phyloP scores from a whole-genome alignment of 129 eudicot species.

The Ambrosia trifida region DNA sequence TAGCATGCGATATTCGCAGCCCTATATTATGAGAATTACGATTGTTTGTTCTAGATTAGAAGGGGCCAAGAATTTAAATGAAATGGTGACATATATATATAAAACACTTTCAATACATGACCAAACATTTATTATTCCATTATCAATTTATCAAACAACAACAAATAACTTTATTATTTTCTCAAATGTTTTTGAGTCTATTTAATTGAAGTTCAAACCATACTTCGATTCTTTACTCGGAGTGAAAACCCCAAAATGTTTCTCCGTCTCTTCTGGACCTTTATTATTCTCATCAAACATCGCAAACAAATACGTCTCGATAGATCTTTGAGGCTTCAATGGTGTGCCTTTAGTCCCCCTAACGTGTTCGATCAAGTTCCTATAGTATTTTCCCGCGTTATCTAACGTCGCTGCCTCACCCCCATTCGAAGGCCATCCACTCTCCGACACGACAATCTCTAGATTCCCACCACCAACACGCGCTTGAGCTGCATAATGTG shows the following conservation, averaged over 20 bases:
- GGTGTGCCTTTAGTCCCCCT: constrained; percentile 29
- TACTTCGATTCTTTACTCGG: constrained; percentile 31
- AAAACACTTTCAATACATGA: background rate
- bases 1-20: no score
- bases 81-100: no score
- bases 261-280: constrained; percentile 10
- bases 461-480: constrained; percentile 27
- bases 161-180: background rate
- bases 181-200: background rate
- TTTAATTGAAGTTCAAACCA: constrained; percentile 22
- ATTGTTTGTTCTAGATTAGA: no score
- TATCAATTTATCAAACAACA: background rate
- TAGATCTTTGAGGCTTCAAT: constrained; percentile 21
- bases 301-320: constrained; percentile 37
- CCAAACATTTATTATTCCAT: background rate
- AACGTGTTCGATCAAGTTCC: constrained; percentile 23
- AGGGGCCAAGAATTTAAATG: no score
- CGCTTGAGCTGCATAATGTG: constrained; percentile 38
- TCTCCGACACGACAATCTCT: constrained; percentile 37
- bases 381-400: constrained; percentile 27
- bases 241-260: constrained; percentile 32
- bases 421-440: constrained; percentile 34
- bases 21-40: no score
- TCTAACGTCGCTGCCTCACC: constrained; percentile 1
- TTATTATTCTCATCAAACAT: constrained; percentile 40